Evolutionary conservation across 2,329 filamentous ascomycete genomes (phyloP).

Genomic region (Aspergillus versicolor): DNA sequence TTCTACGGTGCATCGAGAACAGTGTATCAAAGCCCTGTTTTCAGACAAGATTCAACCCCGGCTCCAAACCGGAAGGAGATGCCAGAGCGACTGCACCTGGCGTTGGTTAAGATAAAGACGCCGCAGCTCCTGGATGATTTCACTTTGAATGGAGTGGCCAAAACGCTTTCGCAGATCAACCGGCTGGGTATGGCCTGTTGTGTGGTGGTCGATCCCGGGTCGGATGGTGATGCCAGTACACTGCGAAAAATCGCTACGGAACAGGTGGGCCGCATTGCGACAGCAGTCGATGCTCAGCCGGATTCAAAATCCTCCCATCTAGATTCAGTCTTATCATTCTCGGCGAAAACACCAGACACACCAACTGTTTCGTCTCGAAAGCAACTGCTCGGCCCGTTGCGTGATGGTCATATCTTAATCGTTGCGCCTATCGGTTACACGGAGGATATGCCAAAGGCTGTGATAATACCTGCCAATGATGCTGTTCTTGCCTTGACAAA

Average conservation of each 20-base stretch:
- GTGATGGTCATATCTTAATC: constrained; percentile 68
- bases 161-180: constrained; percentile 79
- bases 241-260: constrained; percentile 52
- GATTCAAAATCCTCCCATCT: constrained; percentile 68
- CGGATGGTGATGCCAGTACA: constrained; percentile 38
- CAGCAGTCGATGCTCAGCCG: constrained; percentile 69
- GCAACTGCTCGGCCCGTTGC: constrained; percentile 64
- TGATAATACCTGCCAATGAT: constrained; percentile 58
- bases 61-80: constrained; percentile 36
- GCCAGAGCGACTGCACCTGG: constrained; percentile 66
- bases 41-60: constrained; percentile 53
- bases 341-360: constrained; percentile 32
- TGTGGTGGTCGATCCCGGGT: constrained; percentile 73
- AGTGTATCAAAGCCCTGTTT: constrained; percentile 60
- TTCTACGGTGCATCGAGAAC: constrained; percentile 60
- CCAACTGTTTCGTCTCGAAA: constrained; percentile 44
- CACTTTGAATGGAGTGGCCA: constrained; percentile 72
- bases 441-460: constrained; percentile 47
- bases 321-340: constrained; percentile 54
- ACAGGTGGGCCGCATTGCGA: constrained; percentile 72
- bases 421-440: constrained; percentile 65
- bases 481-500: constrained; percentile 74
- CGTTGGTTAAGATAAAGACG: constrained; percentile 78
- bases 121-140: constrained; percentile 69
- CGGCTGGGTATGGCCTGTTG: constrained; percentile 79